These are phyloP conservation scores for Haplographium delicatum DNA, from an alignment of 495 filamentous ascomycete species.

Conservation along the genomic window DNA sequence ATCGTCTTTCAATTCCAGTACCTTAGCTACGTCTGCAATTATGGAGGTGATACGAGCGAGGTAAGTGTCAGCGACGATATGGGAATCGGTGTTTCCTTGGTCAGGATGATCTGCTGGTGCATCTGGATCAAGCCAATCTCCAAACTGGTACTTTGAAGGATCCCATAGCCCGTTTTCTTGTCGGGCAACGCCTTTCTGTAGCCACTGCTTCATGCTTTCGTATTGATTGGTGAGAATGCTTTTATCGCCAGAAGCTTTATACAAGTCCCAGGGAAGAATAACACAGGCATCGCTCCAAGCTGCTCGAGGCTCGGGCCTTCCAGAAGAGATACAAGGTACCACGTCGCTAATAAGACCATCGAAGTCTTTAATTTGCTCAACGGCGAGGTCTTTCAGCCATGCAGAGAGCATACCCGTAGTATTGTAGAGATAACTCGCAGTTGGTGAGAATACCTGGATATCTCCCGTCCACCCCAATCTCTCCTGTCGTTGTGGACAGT, in stretches of 20 bases:
- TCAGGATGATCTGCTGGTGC: too few species aligned
- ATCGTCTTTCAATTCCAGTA: too few species aligned
- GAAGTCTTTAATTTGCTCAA: conserved; percentile 13
- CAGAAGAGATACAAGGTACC: conserved; percentile 7
- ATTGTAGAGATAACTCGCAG: conserved; percentile 45
- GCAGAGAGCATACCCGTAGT: conserved; percentile 40
- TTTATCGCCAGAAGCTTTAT: conserved; percentile 35
- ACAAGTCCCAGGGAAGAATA: conserved; percentile 37
- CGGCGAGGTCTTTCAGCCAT: conserved; percentile 35
- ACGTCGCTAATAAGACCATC: conserved; percentile 9
- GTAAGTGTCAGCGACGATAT: too few species aligned
- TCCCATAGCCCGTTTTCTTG: too few species aligned
- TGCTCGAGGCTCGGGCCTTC: conserved; percentile 23
- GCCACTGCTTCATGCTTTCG: conserved; percentile 38
- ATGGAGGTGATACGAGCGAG: too few species aligned
- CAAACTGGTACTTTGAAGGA: too few species aligned
- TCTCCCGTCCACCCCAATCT: conserved; percentile 53
- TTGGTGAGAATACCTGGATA: conserved; percentile 40
- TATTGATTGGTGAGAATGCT: conserved; percentile 37
- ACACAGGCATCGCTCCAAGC: conserved; percentile 46
- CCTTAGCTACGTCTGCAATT: too few species aligned
- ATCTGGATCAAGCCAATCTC: too few species aligned
- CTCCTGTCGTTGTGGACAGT: conserved; percentile 52
- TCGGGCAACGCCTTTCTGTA: too few species aligned
- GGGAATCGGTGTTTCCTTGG: too few species aligned